Evolutionary conservation across 163 green algal species (phyloP), one percentile per base, ranked within the genome.

Genomic region (Smithsoniella earleae): DNA sequence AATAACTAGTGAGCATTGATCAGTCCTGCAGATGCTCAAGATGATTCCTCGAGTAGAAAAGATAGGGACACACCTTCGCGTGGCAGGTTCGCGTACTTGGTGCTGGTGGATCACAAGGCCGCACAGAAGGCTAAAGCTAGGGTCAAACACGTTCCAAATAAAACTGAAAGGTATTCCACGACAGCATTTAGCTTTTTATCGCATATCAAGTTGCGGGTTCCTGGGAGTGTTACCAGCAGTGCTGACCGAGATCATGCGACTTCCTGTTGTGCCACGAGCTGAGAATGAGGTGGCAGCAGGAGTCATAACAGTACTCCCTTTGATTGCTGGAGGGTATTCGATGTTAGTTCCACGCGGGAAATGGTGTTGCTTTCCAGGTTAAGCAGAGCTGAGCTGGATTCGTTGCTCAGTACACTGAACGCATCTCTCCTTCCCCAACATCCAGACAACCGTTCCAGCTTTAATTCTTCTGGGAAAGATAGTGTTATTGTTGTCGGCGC

Each of bases 401-500:
- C 31, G 30, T 25, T 45, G 18, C 6, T 45, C 4, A 22, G 49
- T 30, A 18, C 30, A 22, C 69, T 62, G 27, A 33, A 20, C 5
- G 45, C 31, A 49, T 37, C 25, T 18, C 5, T 76, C 0, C 4
- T 52, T 31, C 20, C 18, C 4, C 33, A 27, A 74, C 18, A 13
- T 28, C 0, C 52, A 3, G 31, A 33, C 34, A 13, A 3, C 52
- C 33, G 16, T 1, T 43, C 13, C 33, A 62, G 2, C 2, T 27
- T 10, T 2, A 66, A 72, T 54, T 52, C 66, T 13, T 25, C 5
- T 10, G 28, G n/a, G 46, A 36, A 36, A 20, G n/a, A 55, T 1
- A 36, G 33, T 37, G 33, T 46, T 63, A 33, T 69, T 36, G 43
- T 69, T 33, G 58, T 69, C n/a, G 58, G 58, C 25, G 58, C 58